Evolutionary conservation across 2,329 filamentous ascomycete genomes (phyloP), one percentile per base, ranked within the genome.

Genomic region (Aspergillus uvarum): DNA sequence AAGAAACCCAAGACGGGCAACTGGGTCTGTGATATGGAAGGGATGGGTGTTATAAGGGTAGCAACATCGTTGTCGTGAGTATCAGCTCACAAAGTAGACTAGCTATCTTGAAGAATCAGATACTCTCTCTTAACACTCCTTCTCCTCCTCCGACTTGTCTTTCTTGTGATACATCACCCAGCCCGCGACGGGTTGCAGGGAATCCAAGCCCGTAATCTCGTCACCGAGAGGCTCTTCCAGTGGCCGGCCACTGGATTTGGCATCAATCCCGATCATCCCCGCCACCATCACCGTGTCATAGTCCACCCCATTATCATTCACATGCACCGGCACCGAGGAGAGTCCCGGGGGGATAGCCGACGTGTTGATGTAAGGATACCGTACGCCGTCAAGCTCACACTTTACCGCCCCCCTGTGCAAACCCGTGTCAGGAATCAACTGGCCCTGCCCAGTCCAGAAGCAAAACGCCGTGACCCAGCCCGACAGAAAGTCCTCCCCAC

Each of bases 381-480:
- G 29, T 11, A 51, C 50, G 7, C 50, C 50, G 19, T 51, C 26
- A 14, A 51, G 8, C 29, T 50, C 48, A 31, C 48, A 50, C 29
- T 16, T 21, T 6, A 19, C 1, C 0, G 2, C 26, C 4, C 48
- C 24, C 48, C 35, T 14, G 42, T 65, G 56, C n/a, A 68, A 65
- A 8, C 26, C 26, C 26, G 7, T 29, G 4, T 35, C 32, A 16
- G 11, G 12, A 4, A 35, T 35, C 14, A 59, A 60, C 24, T 59
- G 31, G 0, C 81, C 82, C 16, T 75, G 59, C 0, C 64, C 67
- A 16, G 70, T 65, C 79, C 80, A 84, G 63, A 79, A 80, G 63
- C 78, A 71, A 61, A 84, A 82, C 0, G 76, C 80, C 0, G 79
- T 79, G 55, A 83, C 75, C 81, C 81, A 84, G 5, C 82, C 82